phyloP scores from a whole-genome alignment of 2,329 filamentous ascomycete species.

The Fusarium odoratissimum region DNA sequence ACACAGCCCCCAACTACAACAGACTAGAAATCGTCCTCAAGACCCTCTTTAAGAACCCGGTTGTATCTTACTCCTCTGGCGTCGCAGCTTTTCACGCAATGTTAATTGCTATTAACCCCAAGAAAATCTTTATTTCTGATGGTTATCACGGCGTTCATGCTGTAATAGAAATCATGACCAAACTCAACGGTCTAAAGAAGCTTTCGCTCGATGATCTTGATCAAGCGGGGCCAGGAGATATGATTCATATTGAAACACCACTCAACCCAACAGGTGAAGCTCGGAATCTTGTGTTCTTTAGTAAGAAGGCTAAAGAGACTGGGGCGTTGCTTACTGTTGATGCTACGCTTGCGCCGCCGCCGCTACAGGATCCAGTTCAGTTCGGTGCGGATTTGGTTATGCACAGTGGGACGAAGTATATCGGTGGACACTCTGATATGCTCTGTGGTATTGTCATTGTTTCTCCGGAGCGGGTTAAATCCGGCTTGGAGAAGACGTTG shows the following conservation, averaged over 20 bases:
- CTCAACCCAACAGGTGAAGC: slow-evolving; percentile 91
- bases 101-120: slow-evolving; percentile 82
- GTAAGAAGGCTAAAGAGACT: slow-evolving; percentile 72
- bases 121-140: slow-evolving; percentile 80
- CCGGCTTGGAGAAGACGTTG: slow-evolving; percentile 70
- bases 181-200: slow-evolving; percentile 79
- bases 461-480: slow-evolving; percentile 52
- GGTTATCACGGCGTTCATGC: slow-evolving; percentile 97
- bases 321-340: slow-evolving; percentile 87
- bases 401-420: slow-evolving; percentile 95
- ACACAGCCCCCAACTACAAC: slow-evolving; percentile 80
- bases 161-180: slow-evolving; percentile 77
- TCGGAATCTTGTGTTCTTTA: slow-evolving; percentile 77
- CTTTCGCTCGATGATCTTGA: slow-evolving; percentile 77
- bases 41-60: slow-evolving; percentile 75
- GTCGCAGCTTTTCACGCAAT: slow-evolving; percentile 89
- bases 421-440: slow-evolving; percentile 94
- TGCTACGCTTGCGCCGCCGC: slow-evolving; percentile 91
- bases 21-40: slow-evolving; percentile 86
- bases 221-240: slow-evolving; percentile 71
- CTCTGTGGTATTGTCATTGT: slow-evolving; percentile 85
- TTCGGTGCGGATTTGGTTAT: slow-evolving; percentile 87
- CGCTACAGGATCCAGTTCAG: slow-evolving; percentile 84
- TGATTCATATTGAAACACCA: slow-evolving; percentile 92
- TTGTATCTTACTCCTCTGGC: slow-evolving; percentile 84